Evolutionary conservation across 2,329 filamentous ascomycete species (phyloP), one percentile per base, ranked within the genome.

Genomic region (Paramyrothecium roridum): DNA sequence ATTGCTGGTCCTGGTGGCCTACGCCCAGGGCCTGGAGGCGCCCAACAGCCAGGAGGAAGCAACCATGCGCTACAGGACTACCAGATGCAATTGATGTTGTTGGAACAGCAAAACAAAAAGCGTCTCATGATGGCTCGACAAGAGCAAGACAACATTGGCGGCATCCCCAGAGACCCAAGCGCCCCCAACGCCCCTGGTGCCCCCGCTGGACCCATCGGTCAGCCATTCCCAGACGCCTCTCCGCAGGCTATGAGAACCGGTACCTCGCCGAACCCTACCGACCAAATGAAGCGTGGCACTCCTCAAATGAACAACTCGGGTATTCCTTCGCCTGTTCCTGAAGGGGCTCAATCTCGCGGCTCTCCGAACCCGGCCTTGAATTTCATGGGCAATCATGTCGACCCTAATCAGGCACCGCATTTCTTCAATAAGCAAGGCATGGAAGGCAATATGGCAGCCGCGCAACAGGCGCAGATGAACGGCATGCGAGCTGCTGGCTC

Each of bases 31-130:
- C 75, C 78, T 26, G 78, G 74, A 43, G 77, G 72, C 55, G 73
- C 71, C 34, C 79, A 79, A 60, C 74, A 73, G 17, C 78, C 73
- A 58, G 80, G 70, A 16, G 72, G 72, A 34, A 89, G 87, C 72
- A 93, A 91, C 68, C 89, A 93, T 69, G 90, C 90, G 21, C 79
- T 93, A 48, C 89, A 93, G 71, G 90, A 95, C 70, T 93, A 93
- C 65, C 90, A 93, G 75, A 93, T 93, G 89, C 90, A 93, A 70
- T 75, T 93, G 68, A 93, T 93, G 90, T 75, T 93, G 51, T 80
- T 93, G 17, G 90, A 93, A 73, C 90, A 93, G 72, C 89, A 93
- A 73, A 93, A 93, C 65, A 93, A 93, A 79, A 93, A 92, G 73
- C 80, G 90, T 19, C 79, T 93, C 50, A 86, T 92, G 79, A 91